phyloP scores from a whole-genome alignment of 768 basidiomycete species.

The Hydnum rufescens region DNA sequence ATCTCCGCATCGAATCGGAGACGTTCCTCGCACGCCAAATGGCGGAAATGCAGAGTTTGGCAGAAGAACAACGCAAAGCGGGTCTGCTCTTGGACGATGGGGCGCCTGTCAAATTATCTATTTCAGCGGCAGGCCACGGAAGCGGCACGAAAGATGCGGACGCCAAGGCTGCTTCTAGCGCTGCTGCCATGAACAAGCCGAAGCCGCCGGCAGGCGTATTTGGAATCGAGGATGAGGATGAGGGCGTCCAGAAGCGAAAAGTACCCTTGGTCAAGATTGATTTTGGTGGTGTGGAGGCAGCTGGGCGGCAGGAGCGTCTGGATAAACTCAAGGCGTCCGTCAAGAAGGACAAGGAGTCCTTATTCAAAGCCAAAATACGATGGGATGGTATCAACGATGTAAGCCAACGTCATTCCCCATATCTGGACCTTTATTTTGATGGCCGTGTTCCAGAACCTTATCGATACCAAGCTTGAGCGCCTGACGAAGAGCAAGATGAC shows the following conservation, averaged over 20 bases:
- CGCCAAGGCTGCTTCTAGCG: conserved; percentile 24
- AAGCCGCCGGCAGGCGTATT: conserved; percentile 27
- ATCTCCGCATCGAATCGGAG: conserved; percentile 77
- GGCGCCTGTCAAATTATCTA: conserved; percentile 71
- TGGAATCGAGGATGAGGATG: conserved; percentile 53
- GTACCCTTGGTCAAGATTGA: conserved; percentile 79
- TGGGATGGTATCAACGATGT: conserved; percentile 89
- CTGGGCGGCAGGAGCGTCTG: conserved; percentile 57
- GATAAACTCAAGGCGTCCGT: conserved; percentile 58
- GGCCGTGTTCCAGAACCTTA: conserved; percentile 35
- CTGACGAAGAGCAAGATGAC: conserved; percentile 66
- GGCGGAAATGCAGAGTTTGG: conserved; percentile 87
- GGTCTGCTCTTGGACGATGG: conserved; percentile 83
- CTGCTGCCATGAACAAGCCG: conserved; percentile 21
- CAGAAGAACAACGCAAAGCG: conserved; percentile 77
- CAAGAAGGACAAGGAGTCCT: conserved; percentile 52
- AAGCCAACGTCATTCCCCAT: conserved; percentile 16
- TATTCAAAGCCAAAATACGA: conserved; percentile 71
- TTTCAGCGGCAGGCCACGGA: conserved; percentile 32
- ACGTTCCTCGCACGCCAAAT: conserved; percentile 85
- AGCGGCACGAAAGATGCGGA: conserved; percentile 21
- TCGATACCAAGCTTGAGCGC: conserved; percentile 73
- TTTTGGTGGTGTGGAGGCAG: conserved; percentile 61
- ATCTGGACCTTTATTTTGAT: conserved; percentile 3
- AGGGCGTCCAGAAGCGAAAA: conserved; percentile 55